Percentiles rank a stretch among this genome's conserved stretches.
Evolutionary conservation across 2,329 filamentous ascomycete genomes (phyloP).

Genomic region (Microcera coccophila): DNA sequence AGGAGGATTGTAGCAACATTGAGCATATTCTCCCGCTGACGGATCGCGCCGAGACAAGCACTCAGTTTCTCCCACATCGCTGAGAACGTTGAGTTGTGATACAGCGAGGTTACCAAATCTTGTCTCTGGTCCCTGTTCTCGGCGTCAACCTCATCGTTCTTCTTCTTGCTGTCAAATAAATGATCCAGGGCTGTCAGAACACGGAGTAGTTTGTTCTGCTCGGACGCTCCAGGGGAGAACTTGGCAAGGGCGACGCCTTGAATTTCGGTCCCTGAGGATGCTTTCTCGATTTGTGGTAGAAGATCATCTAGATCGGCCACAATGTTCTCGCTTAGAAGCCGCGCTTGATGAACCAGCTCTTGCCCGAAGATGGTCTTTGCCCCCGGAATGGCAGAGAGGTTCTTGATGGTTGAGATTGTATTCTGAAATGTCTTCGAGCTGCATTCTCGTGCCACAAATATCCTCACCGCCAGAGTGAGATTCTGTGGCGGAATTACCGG

Average conservation of each 20-base stretch:
- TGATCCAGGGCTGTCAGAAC: slow-evolving; percentile 93
- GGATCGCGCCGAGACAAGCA: slow-evolving; percentile 80
- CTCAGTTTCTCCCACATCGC: slow-evolving; percentile 91
- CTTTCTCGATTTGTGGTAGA: slow-evolving; percentile 79
- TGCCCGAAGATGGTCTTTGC: slow-evolving; percentile 89
- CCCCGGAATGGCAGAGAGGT: slow-evolving; percentile 86
- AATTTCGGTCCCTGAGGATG: slow-evolving; percentile 86
- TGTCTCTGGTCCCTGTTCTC: slow-evolving; percentile 64
- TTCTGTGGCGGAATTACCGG: slow-evolving; percentile 86
- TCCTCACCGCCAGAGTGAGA: slow-evolving; percentile 89
- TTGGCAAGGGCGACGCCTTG: slow-evolving; percentile 91
- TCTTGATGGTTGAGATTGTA: slow-evolving; percentile 97
- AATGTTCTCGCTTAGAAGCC: slow-evolving; percentile 78
- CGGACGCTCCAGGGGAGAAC: slow-evolving; percentile 92
- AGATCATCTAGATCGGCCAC: slow-evolving; percentile 80
- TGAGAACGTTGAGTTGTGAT: slow-evolving; percentile 86
- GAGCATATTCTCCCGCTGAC: slow-evolving; percentile 89
- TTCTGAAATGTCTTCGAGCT: slow-evolving; percentile 98
- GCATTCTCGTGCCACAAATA: slow-evolving; percentile 92
- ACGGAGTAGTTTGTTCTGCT: slow-evolving; percentile 91
- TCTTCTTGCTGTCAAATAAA: slow-evolving; percentile 80
- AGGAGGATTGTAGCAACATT: slow-evolving; percentile 95
- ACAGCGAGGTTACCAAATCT: slow-evolving; percentile 80
- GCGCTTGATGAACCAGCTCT: slow-evolving; percentile 84
- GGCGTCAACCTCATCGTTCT: slow-evolving; percentile 46